Evolutionary conservation across 306 rosid species (phyloP).

Genomic region (Rosa persica): DNA sequence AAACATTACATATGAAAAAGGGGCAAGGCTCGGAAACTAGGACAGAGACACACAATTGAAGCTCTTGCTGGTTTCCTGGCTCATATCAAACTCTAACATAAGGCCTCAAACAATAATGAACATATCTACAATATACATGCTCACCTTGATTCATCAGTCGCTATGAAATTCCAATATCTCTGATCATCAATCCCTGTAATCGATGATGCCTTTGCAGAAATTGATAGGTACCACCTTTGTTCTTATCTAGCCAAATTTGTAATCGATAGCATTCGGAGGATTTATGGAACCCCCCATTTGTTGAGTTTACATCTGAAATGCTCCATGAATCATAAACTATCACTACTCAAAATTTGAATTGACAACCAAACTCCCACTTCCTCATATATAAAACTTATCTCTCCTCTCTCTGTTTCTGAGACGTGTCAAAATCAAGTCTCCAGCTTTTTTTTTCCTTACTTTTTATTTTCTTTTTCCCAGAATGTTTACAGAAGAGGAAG

Average conservation of each 20-base stretch:
- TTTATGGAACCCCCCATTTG: no score
- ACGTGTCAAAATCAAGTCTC: no score
- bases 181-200: conserved; percentile 93
- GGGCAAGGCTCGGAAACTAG: neutral
- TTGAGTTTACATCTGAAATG: no score
- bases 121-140: conserved; percentile 27
- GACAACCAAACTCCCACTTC: no score
- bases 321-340: no score
- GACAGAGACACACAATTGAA: neutral
- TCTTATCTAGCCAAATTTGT: conserved; percentile 78
- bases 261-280: no score
- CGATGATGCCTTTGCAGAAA: conserved; percentile 64
- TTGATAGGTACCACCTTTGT: conserved; percentile 59
- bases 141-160: conserved; percentile 79
- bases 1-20: neutral
- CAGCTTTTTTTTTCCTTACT: no score
- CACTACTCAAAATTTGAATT: no score
- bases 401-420: no score
- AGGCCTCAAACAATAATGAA: neutral
- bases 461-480: no score
- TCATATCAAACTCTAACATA: conserved; percentile 13
- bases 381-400: no score
- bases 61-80: conserved; percentile 7
- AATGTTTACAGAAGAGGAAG: no score
- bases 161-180: conserved; percentile 85